Conservation (phyloP, 306 rosid genomes). For the Cicer arietinum region DNA sequence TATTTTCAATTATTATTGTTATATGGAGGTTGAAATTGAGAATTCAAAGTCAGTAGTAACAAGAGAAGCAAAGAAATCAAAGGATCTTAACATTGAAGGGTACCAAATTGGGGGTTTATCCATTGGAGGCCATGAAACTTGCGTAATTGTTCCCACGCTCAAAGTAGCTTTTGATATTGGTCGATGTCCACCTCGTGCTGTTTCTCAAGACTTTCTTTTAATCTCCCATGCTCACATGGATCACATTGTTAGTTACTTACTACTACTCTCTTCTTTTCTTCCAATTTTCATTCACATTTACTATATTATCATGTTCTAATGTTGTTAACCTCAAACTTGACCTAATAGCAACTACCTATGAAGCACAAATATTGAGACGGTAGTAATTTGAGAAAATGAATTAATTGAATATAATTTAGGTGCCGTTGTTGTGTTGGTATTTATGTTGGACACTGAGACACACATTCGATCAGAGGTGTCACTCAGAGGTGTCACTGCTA, state of each 20-base stretch:
- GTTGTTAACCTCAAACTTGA: neutral
- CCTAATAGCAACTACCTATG: no score
- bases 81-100: conserved; percentile 71
- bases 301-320: conserved; percentile 4
- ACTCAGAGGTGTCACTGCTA: no score
- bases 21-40: conserved; percentile 41
- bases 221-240: conserved; percentile 98
- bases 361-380: no score
- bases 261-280: neutral
- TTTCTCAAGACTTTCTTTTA: conserved; percentile 73
- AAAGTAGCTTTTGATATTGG: conserved; percentile 88
- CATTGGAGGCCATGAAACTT: conserved; percentile 96
- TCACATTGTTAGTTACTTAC: conserved; percentile 70
- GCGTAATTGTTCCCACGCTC: conserved; percentile 76
- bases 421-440: no score
- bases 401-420: no score
- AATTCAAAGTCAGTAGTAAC: conserved; percentile 27
- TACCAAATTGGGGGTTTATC: conserved; percentile 83
- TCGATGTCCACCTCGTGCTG: conserved; percentile 91
- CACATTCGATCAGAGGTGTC: no score
- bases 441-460: no score
- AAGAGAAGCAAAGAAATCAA: conserved; percentile 50
- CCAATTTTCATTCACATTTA: neutral
- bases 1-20: neutral
- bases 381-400: no score